These are phyloP conservation scores for Elongisporangium prolatum DNA, from an alignment of 352 stramenopile genomes.

Conservation along the genomic window DNA sequence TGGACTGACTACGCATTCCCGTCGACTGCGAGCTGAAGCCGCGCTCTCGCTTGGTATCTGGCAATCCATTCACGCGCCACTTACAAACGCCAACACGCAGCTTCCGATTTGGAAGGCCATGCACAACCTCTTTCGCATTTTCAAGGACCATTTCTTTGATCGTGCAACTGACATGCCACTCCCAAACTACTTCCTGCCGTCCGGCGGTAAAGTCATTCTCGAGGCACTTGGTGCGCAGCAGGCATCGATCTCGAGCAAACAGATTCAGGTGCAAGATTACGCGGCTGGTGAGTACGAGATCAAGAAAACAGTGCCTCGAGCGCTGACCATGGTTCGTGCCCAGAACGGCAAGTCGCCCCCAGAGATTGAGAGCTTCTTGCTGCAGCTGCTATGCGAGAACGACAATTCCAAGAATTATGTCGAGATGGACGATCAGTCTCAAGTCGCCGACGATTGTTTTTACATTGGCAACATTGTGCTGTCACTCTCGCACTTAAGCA, in stretches of 20 bases:
- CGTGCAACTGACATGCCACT: conserved; percentile 77
- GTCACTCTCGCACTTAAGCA: conserved; percentile 58
- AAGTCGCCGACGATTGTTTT: conserved; percentile 82
- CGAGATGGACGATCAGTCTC: conserved; percentile 82
- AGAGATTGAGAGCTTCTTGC: conserved; percentile 75
- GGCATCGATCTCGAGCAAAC: conserved; percentile 76
- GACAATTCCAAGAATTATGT: conserved; percentile 90
- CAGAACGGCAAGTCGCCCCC: conserved; percentile 75
- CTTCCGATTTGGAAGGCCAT: conserved; percentile 83
- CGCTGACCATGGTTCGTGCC: conserved; percentile 67
- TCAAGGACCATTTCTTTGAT: conserved; percentile 88
- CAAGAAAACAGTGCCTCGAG: conserved; percentile 80
- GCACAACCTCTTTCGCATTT: conserved; percentile 86
- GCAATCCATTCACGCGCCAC: conserved; percentile 80
- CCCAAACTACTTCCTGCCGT: conserved; percentile 84
- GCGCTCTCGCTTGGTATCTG: conserved; percentile 74
- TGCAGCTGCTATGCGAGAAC: conserved; percentile 78
- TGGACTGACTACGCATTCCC: conserved; percentile 76
- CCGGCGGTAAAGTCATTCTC: conserved; percentile 76
- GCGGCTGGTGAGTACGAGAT: conserved; percentile 84
- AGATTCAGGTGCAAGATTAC: conserved; percentile 86
- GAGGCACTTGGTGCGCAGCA: conserved; percentile 75
- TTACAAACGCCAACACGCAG: conserved; percentile 78
- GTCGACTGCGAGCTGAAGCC: conserved; percentile 67
- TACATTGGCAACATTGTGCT: conserved; percentile 80